Evolutionary conservation across 2,329 filamentous ascomycete species (phyloP).

Genomic region (Lachnellula cervina): DNA sequence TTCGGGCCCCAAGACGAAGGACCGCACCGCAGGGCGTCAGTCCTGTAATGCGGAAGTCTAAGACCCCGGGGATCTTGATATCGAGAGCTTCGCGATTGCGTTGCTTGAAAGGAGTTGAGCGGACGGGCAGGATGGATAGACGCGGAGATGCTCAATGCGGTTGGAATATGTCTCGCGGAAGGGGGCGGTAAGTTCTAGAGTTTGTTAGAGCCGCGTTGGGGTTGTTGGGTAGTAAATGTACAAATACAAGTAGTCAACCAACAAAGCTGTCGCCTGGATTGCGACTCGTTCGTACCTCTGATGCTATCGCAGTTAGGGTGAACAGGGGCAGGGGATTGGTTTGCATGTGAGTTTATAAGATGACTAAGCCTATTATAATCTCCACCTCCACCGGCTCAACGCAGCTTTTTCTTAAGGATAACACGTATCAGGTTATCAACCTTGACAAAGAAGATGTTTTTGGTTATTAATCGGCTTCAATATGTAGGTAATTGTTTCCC

Average conservation of each 20-base stretch:
- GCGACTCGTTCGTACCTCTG: not conserved
- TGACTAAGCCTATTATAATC: not conserved
- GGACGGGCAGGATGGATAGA: not conserved
- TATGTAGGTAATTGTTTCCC: too few relatives aligned
- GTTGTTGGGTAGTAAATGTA: not conserved
- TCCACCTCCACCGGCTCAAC: not conserved
- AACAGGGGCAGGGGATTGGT: too few relatives aligned
- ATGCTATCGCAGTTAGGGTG: not conserved
- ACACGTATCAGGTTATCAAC: not conserved
- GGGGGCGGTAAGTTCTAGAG: not conserved
- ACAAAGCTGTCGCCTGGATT: not conserved
- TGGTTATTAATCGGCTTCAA: too few relatives aligned
- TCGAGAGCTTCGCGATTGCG: not conserved
- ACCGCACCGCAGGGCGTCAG: conserved; percentile 23
- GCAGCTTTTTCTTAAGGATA: too few relatives aligned
- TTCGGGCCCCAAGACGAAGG: conserved; percentile 26
- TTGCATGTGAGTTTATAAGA: not conserved
- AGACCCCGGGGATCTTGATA: not conserved
- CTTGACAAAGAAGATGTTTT: not conserved
- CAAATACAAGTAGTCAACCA: not conserved
- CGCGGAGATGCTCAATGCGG: not conserved
- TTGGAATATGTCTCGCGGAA: not conserved
- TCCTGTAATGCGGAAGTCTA: conserved; percentile 18
- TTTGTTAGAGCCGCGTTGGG: not conserved
- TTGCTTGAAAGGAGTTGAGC: not conserved